Conservation (phyloP, 495 filamentous ascomycete species). For the Daldinia grandis region DNA sequence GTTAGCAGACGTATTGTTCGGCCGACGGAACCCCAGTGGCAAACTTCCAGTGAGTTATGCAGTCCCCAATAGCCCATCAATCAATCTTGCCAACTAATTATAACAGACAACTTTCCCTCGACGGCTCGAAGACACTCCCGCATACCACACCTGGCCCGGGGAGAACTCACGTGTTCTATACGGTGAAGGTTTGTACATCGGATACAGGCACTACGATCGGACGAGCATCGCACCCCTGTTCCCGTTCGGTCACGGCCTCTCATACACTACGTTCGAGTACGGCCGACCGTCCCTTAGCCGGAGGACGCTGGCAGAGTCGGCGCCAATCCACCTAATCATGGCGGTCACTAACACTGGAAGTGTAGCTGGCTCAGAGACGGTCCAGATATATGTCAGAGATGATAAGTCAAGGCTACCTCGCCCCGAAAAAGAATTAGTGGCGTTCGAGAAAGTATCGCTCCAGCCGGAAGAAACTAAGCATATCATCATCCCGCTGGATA, state of each 20-base stretch:
- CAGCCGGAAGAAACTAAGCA: slow-evolving; percentile 73
- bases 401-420: slow-evolving; percentile 64
- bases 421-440: slow-evolving; percentile 80
- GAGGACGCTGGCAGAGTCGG: slow-evolving; percentile 59
- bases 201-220: slow-evolving; percentile 85
- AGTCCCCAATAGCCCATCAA: neutral
- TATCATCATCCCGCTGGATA: slow-evolving; percentile 71
- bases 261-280: slow-evolving; percentile 80
- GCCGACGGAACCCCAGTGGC: slow-evolving; percentile 82
- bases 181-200: slow-evolving; percentile 85
- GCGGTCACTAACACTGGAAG: slow-evolving; percentile 74
- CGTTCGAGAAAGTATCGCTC: slow-evolving; percentile 79
- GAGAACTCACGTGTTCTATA: slow-evolving; percentile 81
- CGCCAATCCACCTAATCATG: slow-evolving; percentile 67
- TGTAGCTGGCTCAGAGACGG: slow-evolving; percentile 73
- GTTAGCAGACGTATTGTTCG: slow-evolving; percentile 86
- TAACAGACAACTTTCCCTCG: slow-evolving; percentile 70
- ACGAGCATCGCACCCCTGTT: slow-evolving; percentile 71
- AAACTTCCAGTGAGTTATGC: slow-evolving; percentile 70
- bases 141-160: slow-evolving; percentile 84
- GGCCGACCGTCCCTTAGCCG: slow-evolving; percentile 63
- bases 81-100: slow-evolving; percentile 39
- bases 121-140: slow-evolving; percentile 79
- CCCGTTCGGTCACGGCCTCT: slow-evolving; percentile 84
- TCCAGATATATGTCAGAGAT: slow-evolving; percentile 78